Base-by-base conservation (phyloP, 164 flowering plant genomes). In the Protea cynaroides region DNA sequence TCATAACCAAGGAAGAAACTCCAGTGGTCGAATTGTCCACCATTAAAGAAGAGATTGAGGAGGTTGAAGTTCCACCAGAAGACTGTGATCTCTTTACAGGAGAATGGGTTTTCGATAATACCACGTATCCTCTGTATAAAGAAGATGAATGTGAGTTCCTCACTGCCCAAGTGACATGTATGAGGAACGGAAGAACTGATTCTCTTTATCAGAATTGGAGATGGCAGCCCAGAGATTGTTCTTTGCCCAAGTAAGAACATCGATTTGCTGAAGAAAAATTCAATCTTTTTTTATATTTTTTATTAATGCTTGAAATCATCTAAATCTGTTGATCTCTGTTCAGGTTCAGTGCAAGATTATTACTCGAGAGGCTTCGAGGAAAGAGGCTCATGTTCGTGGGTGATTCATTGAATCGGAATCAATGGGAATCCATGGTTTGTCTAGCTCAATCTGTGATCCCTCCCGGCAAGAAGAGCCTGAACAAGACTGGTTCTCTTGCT, bases 341-440 rank as follows among this genome's bases (percentile, higher is more conserved):
- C 38, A 93, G 99, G 77, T 95, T 90, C 73, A 86, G 75, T 38
- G 75, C 92, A 21, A 92, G 68, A 66, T 56, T 87, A 75, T 64
- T 95, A 80, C 85, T 95, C 0, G 82, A 90, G 78, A 92, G 81
- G 70, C 82, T 95, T 6, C 75, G 95, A 72, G 86, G 85, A 58
- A 93, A 93, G 81, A 82, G 97, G 72, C 78, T 93, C 7, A 87
- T 93, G 98, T 93, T 87, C 66, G 98, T 92, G 1, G 99, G 99
- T 9, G 99, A 95, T 65, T 95, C 99, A 9, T 62, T 95, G 82
- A 95, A 95, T 57, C 76, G 99, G 55, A 95, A 95, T 58, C 97
- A 92, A 21, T 95, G 99, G 99, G 98, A 90, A 71, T 95, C 99
- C 17, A 92, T 95, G 98, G 78, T 95, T 52, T 95, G 99, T 69